A percentile compares a stretch with the other conserved stretches of the same genome.
Conservation (phyloP, 148 eudicot genomes). For the Pharnaceum exiguum region DNA sequence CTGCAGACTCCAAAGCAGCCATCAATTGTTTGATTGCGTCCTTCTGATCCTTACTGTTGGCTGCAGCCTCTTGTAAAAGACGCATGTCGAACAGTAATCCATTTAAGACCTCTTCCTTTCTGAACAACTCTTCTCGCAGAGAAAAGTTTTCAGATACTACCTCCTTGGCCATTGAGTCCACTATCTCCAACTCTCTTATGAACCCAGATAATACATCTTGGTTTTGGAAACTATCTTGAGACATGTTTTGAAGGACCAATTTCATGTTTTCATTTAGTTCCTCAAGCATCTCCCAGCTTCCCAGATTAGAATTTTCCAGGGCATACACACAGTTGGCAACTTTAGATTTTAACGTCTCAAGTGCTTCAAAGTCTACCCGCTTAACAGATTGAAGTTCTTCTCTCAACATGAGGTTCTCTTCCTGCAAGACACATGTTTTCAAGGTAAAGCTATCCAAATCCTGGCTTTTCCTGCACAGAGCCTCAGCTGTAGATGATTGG, state of each 20-base stretch:
- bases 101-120: conserved; percentile 71
- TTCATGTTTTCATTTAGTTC: conserved; percentile 25
- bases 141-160: conserved; percentile 38
- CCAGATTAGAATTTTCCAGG: conserved; percentile 29
- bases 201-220: conserved; percentile 28
- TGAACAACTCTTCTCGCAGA: conserved; percentile 47
- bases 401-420: conserved; percentile 42
- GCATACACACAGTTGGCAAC: conserved; percentile 19
- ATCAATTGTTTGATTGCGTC: conserved; percentile 51
- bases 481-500: conserved; percentile 28
- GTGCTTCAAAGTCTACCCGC: conserved; percentile 19
- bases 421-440: conserved; percentile 25
- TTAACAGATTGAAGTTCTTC: conserved; percentile 27
- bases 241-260: conserved; percentile 26
- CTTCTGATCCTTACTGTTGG: conserved; percentile 53
- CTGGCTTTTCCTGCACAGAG: conserved; percentile 28
- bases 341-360: conserved; percentile 24
- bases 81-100: conserved; percentile 77
- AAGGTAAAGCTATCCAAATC: conserved; percentile 32
- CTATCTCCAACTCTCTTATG: conserved; percentile 38
- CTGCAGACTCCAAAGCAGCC: conserved; percentile 43
- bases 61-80: conserved; percentile 74
- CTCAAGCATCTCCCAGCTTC: conserved; percentile 27
- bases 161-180: conserved; percentile 42
- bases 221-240: conserved; percentile 32